Evolutionary conservation across 2,329 filamentous ascomycete genomes (phyloP).

Genomic region (Rhynchosporium graminicola): DNA sequence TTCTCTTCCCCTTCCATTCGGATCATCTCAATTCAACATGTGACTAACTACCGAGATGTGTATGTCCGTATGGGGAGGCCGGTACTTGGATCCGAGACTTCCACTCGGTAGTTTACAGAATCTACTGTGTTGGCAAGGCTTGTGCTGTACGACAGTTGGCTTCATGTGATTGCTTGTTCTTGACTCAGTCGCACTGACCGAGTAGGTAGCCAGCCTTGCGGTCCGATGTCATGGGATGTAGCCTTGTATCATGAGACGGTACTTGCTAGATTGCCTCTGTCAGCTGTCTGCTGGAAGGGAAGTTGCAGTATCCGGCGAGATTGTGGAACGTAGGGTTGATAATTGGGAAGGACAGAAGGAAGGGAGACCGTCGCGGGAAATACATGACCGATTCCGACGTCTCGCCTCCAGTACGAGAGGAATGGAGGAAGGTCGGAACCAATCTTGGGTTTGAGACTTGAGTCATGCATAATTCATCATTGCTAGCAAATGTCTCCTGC

Average conservation of each 20-base stretch:
- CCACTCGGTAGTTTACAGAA: neutral
- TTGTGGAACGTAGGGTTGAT: neutral
- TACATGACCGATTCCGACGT: neutral
- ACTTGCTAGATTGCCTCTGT: neutral
- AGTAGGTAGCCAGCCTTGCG: constrained; percentile 3
- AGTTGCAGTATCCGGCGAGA: neutral
- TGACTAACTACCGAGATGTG: neutral
- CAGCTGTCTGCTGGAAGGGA: neutral
- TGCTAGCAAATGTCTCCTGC: too few relatives aligned
- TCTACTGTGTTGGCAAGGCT: neutral
- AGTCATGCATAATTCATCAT: too few relatives aligned
- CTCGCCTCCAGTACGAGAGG: neutral
- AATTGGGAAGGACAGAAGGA: neutral
- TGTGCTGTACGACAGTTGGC: constrained; percentile 3
- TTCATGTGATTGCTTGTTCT: neutral
- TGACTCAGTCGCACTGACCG: too few relatives aligned
- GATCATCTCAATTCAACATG: neutral
- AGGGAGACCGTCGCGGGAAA: neutral
- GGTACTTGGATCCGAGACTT: too few relatives aligned
- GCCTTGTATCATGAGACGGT: neutral
- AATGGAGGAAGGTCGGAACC: too few relatives aligned
- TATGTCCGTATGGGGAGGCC: too few relatives aligned
- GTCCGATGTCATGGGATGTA: neutral
- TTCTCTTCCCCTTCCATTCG: neutral
- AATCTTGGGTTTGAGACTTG: too few relatives aligned